Evolutionary conservation across 139 green algal genomes (phyloP), one percentile per base, ranked within the genome.

Genomic region (Helicosporidium sp.): DNA sequence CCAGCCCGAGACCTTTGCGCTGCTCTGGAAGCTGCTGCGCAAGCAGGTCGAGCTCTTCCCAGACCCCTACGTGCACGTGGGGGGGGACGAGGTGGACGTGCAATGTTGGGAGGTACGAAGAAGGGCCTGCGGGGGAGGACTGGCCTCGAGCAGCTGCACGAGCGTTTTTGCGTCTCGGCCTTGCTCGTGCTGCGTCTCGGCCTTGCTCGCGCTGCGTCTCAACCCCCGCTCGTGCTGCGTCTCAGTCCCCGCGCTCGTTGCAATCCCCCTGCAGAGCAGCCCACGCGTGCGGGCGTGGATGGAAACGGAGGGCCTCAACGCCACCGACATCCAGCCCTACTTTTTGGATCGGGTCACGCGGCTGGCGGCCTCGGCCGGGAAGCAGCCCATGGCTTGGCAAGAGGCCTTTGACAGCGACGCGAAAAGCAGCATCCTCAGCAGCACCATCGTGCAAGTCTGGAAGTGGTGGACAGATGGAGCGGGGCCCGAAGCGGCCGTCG

Each of bases 41-140:
- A 67, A 70, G 33, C 41, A 46, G 2, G 50, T 49, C 1, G 33
- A 33, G 20, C 12, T 56, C 6, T 75, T 82, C 26, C 71, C 74
- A 8, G 65, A 76, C 31, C 16, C 43, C 20, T 65, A 68, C 55
- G 17, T 81, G 15, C 68, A 78, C 51, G 18, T 74, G 15, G 74
- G 74, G 0, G 68, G 74, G 2, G 74, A 82, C 45, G 73, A 82
- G 52, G 66, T 80, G 31, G 31, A 62, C 12, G 48, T 70, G 31
- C 47, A 52, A 23, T 82, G 73, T 57, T 81, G 73, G 73, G 33
- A 65, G 64, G 64, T 72, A 24, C n/a, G n/a, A 19, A 19, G 2
- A 19, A 19, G 39, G 5, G 6, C 15, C 2, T n/a, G 39, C 10
- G 39, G 39, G 16, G 39, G 3, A 3, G 15, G 2, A 2, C 10